Conservation (phyloP, 345 rosid genomes). For the Corymbia maculata region DNA sequence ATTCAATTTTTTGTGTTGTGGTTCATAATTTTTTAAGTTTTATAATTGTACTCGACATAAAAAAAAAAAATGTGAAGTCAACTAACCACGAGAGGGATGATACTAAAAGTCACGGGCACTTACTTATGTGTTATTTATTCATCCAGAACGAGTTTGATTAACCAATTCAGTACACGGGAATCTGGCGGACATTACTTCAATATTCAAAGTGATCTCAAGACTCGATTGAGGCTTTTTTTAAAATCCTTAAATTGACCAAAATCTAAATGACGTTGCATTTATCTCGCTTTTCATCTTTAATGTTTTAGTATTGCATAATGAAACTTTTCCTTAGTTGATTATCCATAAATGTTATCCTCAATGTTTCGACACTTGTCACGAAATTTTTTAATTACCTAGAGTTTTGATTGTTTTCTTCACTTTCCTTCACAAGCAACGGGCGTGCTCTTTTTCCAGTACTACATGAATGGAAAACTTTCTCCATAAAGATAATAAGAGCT, state of each 20-base stretch:
- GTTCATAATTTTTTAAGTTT: background rate
- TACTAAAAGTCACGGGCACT: background rate
- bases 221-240: background rate
- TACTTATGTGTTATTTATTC: background rate
- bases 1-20: background rate
- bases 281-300: background rate
- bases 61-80: background rate
- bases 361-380: background rate
- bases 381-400: background rate
- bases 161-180: background rate
- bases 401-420: background rate
- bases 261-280: background rate
- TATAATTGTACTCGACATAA: background rate
- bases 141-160: background rate
- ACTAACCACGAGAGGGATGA: background rate
- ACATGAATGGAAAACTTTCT: background rate
- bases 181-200: background rate
- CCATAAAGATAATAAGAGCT: background rate
- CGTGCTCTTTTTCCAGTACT: background rate
- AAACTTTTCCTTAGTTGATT: rapidly evolving
- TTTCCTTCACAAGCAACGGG: background rate
- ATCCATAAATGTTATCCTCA: background rate
- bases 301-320: background rate
- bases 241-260: background rate
- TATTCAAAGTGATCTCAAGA: background rate